Percentiles rank a stretch among this genome's conserved stretches.
These are phyloP conservation scores for Corchorus capsularis DNA, from an alignment of 345 rosid species.

Conservation along the genomic window DNA sequence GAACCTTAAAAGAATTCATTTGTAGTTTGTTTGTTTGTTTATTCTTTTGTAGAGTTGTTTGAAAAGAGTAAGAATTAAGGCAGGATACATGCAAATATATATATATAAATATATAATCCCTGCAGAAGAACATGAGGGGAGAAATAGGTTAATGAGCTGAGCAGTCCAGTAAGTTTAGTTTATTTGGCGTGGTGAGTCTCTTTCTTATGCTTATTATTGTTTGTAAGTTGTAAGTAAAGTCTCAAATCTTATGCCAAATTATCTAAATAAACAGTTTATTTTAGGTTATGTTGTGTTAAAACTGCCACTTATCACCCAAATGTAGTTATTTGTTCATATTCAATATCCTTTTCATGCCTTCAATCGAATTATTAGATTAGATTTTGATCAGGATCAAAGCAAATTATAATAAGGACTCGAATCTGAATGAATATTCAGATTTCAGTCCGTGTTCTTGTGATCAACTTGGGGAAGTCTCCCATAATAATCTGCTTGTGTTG, in stretches of 20 bases:
- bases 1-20: slow-evolving; percentile 39
- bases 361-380: too few species aligned
- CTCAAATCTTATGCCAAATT: slow-evolving; percentile 6
- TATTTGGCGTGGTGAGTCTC: neutral
- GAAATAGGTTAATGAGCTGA: neutral
- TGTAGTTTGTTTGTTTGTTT: slow-evolving; percentile 34
- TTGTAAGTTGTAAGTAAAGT: neutral
- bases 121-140: neutral
- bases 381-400: too few species aligned
- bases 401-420: too few species aligned
- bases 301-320: neutral
- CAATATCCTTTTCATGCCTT: neutral
- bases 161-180: neutral
- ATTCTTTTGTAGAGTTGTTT: slow-evolving; percentile 43
- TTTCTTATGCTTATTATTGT: slow-evolving; percentile 10
- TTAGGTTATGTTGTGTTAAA: neutral
- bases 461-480: too few species aligned
- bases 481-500: too few species aligned
- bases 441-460: too few species aligned
- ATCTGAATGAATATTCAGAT: too few species aligned
- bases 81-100: slow-evolving; percentile 12
- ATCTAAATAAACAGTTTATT: neutral
- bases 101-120: neutral
- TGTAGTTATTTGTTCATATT: neutral
- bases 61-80: slow-evolving; percentile 14